phyloP scores from a whole-genome alignment of 768 basidiomycete genomes.

The Boletus reticulatus region DNA sequence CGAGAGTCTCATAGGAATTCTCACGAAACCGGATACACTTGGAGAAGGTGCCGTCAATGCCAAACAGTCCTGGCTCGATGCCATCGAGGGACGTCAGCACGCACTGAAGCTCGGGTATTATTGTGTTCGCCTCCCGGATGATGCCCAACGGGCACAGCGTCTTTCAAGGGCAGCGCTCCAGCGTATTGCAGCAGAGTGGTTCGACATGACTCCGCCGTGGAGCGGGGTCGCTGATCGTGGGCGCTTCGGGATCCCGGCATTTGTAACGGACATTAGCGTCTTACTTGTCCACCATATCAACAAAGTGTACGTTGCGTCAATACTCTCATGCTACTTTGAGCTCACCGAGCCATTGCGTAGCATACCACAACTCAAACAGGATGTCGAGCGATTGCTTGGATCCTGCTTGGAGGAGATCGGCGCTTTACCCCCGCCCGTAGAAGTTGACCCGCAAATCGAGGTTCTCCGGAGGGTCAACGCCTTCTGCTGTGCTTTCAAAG shows the following conservation, averaged over 20 bases:
- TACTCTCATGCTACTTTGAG: neutral
- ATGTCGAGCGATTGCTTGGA: slow-evolving; percentile 41
- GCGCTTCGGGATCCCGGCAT: slow-evolving; percentile 53
- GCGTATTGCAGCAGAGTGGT: slow-evolving; percentile 41
- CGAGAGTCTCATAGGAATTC: slow-evolving; percentile 43
- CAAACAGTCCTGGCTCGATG: slow-evolving; percentile 46
- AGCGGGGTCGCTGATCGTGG: slow-evolving; percentile 38
- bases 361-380: slow-evolving; percentile 42
- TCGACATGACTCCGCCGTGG: slow-evolving; percentile 53
- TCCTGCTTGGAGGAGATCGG: slow-evolving; percentile 34
- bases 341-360: slow-evolving; percentile 30
- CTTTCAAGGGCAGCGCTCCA: slow-evolving; percentile 39
- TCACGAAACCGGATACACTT: slow-evolving; percentile 69
- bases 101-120: slow-evolving; percentile 57
- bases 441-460: slow-evolving; percentile 43
- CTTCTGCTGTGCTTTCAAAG: slow-evolving; percentile 43
- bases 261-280: slow-evolving; percentile 51
- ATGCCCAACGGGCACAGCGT: slow-evolving; percentile 43
- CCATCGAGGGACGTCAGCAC: slow-evolving; percentile 48
- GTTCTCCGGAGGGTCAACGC: slow-evolving; percentile 41
- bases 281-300: slow-evolving; percentile 55
- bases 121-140: slow-evolving; percentile 64
- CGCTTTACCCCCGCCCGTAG: slow-evolving; percentile 39
- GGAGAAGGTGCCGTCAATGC: slow-evolving; percentile 39
- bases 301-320: slow-evolving; percentile 40